Base-by-base conservation (phyloP, 768 basidiomycete genomes). In the Sarcomyxa edulis region DNA sequence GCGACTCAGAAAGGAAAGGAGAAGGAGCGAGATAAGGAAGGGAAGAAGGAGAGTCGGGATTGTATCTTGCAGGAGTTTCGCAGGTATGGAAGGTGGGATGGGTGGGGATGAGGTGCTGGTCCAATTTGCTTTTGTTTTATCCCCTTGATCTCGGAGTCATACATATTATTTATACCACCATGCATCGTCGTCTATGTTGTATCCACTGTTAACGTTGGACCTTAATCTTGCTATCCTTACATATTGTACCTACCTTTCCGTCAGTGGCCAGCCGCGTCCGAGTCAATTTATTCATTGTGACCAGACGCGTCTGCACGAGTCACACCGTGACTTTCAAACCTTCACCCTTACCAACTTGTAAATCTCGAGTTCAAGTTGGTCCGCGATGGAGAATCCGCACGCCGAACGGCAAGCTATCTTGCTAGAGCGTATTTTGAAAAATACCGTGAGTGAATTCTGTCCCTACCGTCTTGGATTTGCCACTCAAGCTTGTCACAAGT, bases 371-470 rank as follows among this genome's bases (percentile, higher is more conserved):
- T n/a, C n/a, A n/a, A n/a, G n/a, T 36, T 41, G 35, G 37, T 39
- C n/a, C n/a, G n/a, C n/a, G n/a, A 95, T 96, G 93, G 91, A 96
- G 62, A 95, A 95, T 58, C 93, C 93, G 15, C 92, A 97, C 50
- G 88, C 89, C 35, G 91, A 94, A 60, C 74, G 87, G 29, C 93
- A 97, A 56, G 90, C 88, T 22, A 81, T 93, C 32, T 74, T 95
- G 14, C 72, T 96, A 3, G 89, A 95, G 49, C 76, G 93, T 19
- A 93, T 97, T 50, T 66, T 91, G 18, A 94, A 93, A 64, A 95
- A 90, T 48, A 78, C 86, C 5, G 92, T 92, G 45, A 46, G 82
- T 68, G 7, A 15, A 11, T 12, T 14, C n/a, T 31, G 12, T n/a
- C 8, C 16, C 32, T 31, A 6, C 16, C 6, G 14, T 6, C n/a